Evolutionary conservation across 768 basidiomycete genomes (phyloP).

Genomic region (Sistotremastrum suecicum): DNA sequence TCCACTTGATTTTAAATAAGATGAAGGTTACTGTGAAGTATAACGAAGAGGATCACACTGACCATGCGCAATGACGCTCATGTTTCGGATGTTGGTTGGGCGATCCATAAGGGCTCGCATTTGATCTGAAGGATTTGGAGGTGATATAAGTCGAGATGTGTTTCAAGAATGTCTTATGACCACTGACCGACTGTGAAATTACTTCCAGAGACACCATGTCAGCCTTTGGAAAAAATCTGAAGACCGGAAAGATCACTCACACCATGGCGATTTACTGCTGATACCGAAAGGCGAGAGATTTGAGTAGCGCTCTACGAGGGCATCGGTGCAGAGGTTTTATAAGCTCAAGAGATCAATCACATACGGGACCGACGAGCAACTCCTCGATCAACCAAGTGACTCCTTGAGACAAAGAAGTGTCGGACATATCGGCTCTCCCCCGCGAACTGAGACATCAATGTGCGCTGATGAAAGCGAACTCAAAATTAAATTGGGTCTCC

Average conservation of each 20-base stretch:
- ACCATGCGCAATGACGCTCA: slow-evolving; percentile 92
- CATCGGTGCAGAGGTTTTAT: slow-evolving; percentile 20
- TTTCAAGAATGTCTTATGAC: neutral
- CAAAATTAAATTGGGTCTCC: too few relatives aligned
- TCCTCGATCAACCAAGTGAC: too few relatives aligned
- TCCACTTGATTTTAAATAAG: slow-evolving; percentile 21
- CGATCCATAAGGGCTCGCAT: slow-evolving; percentile 79
- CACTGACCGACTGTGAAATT: slow-evolving; percentile 80
- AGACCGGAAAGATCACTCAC: slow-evolving; percentile 28
- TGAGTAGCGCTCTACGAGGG: too few relatives aligned
- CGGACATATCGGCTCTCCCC: too few relatives aligned
- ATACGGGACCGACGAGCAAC: neutral
- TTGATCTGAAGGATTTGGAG: slow-evolving; percentile 34
- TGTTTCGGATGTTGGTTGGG: slow-evolving; percentile 88
- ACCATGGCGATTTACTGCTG: slow-evolving; percentile 49
- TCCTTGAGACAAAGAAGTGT: too few relatives aligned
- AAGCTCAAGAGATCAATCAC: slow-evolving; percentile 12
- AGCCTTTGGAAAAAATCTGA: too few relatives aligned
- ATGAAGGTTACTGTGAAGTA: slow-evolving; percentile 3
- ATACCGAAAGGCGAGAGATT: too few relatives aligned
- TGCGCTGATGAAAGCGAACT: slow-evolving; percentile 5
- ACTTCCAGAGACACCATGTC: slow-evolving; percentile 26
- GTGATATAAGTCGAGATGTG: neutral
- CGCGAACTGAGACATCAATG: slow-evolving; percentile 6
- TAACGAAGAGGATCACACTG: slow-evolving; percentile 13